Evolutionary conservation across 495 filamentous ascomycete genomes (phyloP), one percentile per base, ranked within the genome.

Genomic region (Coniosporium apollinis): DNA sequence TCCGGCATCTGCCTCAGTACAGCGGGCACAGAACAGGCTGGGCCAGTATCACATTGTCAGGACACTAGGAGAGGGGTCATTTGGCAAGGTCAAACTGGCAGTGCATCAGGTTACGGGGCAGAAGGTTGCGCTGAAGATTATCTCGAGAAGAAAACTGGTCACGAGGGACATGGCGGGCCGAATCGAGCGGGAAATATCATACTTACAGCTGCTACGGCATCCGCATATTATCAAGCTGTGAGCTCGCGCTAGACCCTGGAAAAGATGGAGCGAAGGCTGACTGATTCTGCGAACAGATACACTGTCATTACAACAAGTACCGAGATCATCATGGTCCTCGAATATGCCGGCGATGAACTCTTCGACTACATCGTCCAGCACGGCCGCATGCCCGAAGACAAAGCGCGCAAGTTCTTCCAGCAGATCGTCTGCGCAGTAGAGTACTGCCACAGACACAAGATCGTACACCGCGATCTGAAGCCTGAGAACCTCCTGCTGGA

Each of bases 401-500:
- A 86, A 45, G 89, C 91, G 28, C 74, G 89, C 31, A 80, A 86
- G 45, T 96, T 97, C 61, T 97, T 97, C 58, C 89, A 97, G 54
- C 89, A 97, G 57, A 97, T 97, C 48, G 83, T 94, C n/a, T 93
- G 87, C 51, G 91, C 89, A 14, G 91, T 97, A 34, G 89, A 97
- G 51, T 97, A 97, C 59, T 97, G 89, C 56, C 89, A 97, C 59
- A 71, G 89, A 41, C 91, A 97, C 62, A 96, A 96, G 58, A 94
- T 97, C 45, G 89, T 94, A 10, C 89, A 97, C 57, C 78, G 89
- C 55, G 89, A 97, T 57, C 61, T 97, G 44, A 97, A 97, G 54
- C 89, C 89, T 4, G 89, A 97, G 68, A 97, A 97, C 54, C 61
- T 97, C 18, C 67, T 97, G 29, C 74, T 97, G 42, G 89, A 97